Evolutionary conservation across 2,329 filamentous ascomycete genomes (phyloP), one percentile per base, ranked within the genome.

Genomic region (Monilinia laxa): DNA sequence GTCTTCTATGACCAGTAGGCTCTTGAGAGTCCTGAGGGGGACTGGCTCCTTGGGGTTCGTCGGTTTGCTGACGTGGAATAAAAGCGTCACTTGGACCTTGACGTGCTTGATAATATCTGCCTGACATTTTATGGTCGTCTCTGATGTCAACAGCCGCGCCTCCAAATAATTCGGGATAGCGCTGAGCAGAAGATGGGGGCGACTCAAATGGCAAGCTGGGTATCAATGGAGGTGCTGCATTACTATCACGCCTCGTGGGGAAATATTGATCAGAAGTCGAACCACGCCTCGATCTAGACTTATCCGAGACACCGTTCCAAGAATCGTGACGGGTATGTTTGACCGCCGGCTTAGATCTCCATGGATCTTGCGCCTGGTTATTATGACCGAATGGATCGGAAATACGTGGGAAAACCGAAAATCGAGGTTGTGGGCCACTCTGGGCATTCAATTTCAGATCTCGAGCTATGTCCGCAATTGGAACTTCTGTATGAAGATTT

Each of bases 101-200:
- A 11, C 71, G 72, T 28, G 68, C 57, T 65, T 76, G 75, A 56
- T 75, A 73, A 55, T 74, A 71, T 20, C 75, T 70, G 55, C 70
- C 65, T 3, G 73, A 71, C 7, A 75, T 62, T 35, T 76, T 72
- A 57, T 71, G 65, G 49, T 68, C 68, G 11, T 71, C 69, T 47
- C 69, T 62, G 23, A 69, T 54, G 59, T 72, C 74, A 45, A 68
- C 67, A 52, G 67, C 65, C 11, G 69, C 72, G 20, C 75, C 71
- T 55, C 76, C 76, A 70, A 85, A 84, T 18, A 83, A 76, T n/a
- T 78, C 76, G 3, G 82, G 82, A 67, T 81, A 85, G 55, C 82
- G 78, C 69, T 81, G 78, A 11, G 83, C 80, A 5, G 84, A 82
- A 4, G 82, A 82, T 7, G 84, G 83, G 7, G 83, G 83, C 49